Conservation (phyloP, 345 rosid species). For the Citrus cavaleriei region DNA sequence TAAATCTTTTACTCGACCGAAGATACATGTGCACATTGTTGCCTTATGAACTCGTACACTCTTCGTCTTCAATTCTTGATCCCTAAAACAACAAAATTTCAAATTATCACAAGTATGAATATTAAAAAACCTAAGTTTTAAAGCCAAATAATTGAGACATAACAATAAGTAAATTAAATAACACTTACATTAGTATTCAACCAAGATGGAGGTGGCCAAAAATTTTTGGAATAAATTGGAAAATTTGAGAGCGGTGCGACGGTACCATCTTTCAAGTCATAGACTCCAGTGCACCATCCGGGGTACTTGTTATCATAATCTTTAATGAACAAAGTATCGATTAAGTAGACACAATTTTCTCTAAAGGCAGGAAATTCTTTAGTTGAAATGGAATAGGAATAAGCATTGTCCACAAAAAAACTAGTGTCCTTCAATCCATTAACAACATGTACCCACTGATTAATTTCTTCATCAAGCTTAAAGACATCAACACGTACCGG, state of each 20-base stretch:
- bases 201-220: constrained; percentile 1
- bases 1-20: neutral
- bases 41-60: neutral
- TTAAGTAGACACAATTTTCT: constrained; percentile 1
- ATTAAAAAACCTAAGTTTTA: neutral
- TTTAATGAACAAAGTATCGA: neutral
- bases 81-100: neutral
- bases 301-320: neutral
- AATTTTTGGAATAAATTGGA: neutral
- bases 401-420: neutral
- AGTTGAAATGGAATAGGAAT: neutral
- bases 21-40: neutral
- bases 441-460: neutral
- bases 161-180: neutral
- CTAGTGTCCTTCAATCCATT: neutral
- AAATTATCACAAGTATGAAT: neutral
- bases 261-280: neutral
- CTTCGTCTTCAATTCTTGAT: neutral
- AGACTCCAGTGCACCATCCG: constrained; percentile 2
- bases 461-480: neutral
- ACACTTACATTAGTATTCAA: neutral
- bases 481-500: neutral
- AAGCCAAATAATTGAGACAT: neutral
- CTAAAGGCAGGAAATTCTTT: neutral
- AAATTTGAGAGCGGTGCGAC: neutral